Percentiles rank a stretch among this genome's conserved stretches.
phyloP scores from a whole-genome alignment of 2,329 filamentous ascomycete genomes.

The Fusarium neocosmosporiellum region DNA sequence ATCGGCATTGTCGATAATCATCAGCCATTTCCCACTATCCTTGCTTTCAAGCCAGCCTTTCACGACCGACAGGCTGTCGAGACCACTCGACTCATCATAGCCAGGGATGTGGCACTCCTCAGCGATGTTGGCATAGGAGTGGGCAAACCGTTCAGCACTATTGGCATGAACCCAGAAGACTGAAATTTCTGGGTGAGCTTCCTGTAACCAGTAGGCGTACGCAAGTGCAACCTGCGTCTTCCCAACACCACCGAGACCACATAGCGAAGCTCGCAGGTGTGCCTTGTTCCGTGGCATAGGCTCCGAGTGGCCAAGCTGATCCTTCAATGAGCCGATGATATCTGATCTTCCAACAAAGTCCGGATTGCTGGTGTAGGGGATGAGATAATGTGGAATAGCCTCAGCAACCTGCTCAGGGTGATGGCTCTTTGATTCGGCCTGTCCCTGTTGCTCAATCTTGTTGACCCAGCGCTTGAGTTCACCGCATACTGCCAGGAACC shows the following conservation, averaged over 20 bases:
- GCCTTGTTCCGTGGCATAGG: rapidly evolving
- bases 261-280: constrained; percentile 4
- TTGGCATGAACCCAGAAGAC: constrained; percentile 51
- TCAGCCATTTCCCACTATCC: constrained; percentile 14
- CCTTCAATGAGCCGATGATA: constrained; percentile 9
- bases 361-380: constrained; percentile 25
- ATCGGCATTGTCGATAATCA: constrained; percentile 39
- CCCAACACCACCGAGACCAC: constrained; percentile 31
- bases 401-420: background rate
- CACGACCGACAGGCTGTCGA: constrained; percentile 41
- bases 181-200: constrained; percentile 18
- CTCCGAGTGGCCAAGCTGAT: background rate
- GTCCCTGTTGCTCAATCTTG: background rate
- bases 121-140: constrained; percentile 49
- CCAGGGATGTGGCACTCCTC: constrained; percentile 41
- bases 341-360: constrained; percentile 25
- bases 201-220: constrained; percentile 27
- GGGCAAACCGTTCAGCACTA: constrained; percentile 45
- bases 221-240: constrained; percentile 34
- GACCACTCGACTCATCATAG: constrained; percentile 33
- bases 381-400: background rate
- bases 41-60: constrained; percentile 45
- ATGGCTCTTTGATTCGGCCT: rapidly evolving
- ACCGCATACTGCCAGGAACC: constrained; percentile 11
- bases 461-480: constrained; percentile 25